A percentile compares a stretch with the other conserved stretches of the same genome.
These are phyloP conservation scores for Panicum virgatum DNA, from an alignment of 202 grass and related monocot genomes.

Conservation along the genomic window DNA sequence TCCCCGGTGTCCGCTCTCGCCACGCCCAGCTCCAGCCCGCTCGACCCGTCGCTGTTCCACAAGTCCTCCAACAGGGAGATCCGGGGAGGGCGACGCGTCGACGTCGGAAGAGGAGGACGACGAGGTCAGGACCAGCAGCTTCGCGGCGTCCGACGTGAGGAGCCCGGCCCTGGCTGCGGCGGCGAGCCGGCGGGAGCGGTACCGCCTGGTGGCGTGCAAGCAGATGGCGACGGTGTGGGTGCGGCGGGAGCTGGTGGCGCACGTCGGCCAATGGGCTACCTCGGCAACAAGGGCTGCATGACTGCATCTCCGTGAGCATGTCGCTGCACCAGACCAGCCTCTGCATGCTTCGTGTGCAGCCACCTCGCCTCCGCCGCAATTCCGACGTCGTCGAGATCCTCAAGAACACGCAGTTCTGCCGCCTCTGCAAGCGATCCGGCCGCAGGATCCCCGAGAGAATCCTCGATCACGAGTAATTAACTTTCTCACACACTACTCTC, in stretches of 20 bases:
- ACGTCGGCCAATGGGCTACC: conserved; percentile 80
- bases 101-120: conserved; percentile 66
- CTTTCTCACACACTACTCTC: not conserved
- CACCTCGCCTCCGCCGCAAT: conserved; percentile 78
- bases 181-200: conserved; percentile 35
- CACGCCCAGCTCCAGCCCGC: conserved; percentile 32
- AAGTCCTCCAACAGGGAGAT: conserved; percentile 47
- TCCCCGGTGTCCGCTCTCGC: conserved; percentile 13
- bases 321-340: conserved; percentile 78
- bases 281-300: conserved; percentile 81
- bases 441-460: conserved; percentile 60
- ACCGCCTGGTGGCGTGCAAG: conserved; percentile 78
- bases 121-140: conserved; percentile 13
- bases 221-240: conserved; percentile 89
- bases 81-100: conserved; percentile 35
- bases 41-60: conserved; percentile 41
- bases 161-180: not conserved
- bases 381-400: conserved; percentile 83
- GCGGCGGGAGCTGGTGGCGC: conserved; percentile 55
- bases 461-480: conserved; percentile 87
- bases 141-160: conserved; percentile 3
- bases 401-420: conserved; percentile 65
- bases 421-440: conserved; percentile 59
- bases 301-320: conserved; percentile 87
- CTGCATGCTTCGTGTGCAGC: conserved; percentile 88